Conservation (phyloP, 2,329 filamentous ascomycete genomes). For the Byssoonygena ceratinophila region DNA sequence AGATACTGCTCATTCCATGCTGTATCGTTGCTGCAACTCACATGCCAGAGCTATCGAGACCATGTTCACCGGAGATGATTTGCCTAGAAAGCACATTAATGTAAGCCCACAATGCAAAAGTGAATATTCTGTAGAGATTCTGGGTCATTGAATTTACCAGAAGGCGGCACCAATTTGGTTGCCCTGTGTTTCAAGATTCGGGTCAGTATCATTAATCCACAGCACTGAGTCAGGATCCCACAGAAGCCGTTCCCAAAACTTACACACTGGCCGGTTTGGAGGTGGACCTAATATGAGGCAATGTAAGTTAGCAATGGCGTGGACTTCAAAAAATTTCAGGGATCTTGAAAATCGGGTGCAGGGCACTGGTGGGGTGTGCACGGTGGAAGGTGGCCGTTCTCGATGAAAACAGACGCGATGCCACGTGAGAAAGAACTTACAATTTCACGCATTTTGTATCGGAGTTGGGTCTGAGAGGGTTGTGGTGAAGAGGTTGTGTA, state of each 20-base stretch:
- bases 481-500: constrained; percentile 12
- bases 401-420: constrained; percentile 25
- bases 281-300: constrained; percentile 69
- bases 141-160: constrained; percentile 54
- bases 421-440: constrained; percentile 42
- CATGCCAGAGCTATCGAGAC: constrained; percentile 16
- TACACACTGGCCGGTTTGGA: constrained; percentile 99
- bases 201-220: constrained; percentile 24
- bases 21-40: constrained; percentile 4
- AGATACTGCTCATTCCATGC: background rate
- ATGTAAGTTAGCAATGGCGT: constrained; percentile 9
- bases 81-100: constrained; percentile 11
- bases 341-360: constrained; percentile 16
- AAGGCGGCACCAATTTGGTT: constrained; percentile 99
- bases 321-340: background rate
- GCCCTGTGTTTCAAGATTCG: constrained; percentile 52
- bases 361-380: constrained; percentile 25
- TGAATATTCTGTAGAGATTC: background rate
- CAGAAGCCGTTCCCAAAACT: constrained; percentile 33
- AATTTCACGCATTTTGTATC: constrained; percentile 60
- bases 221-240: background rate
- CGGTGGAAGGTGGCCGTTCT: background rate
- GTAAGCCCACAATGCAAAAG: background rate
- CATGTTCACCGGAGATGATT: constrained; percentile 16
- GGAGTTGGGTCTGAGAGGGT: constrained; percentile 14